Base-by-base conservation (phyloP, 2,329 filamentous ascomycete species). In the Xylariaceae sp. region DNA sequence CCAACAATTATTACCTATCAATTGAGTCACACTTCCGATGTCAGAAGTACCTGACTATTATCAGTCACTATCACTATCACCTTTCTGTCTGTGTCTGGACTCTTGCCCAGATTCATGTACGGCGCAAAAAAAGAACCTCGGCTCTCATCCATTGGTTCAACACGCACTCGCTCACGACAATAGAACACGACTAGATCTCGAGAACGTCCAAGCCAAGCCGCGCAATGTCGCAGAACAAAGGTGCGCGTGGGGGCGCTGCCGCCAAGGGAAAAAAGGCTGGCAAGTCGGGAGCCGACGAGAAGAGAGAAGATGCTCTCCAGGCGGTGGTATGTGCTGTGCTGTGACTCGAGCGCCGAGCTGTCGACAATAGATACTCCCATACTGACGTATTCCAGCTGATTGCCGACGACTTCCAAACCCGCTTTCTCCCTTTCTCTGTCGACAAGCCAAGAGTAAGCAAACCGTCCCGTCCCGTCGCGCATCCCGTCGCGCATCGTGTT, bases 341-440 rank as follows among this genome's bases (percentile, higher is more conserved):
- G 18, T 58, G 42, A 34, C 13, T 34, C 18, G 1, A 13, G 4
- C 11, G 39, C 49, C 34, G 15, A 51, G 4, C 4, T 30, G 23
- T 4, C 23, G 23, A 4, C 23, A 30, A 2, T 18, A 18, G 17
- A 18, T 5, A 5, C 23, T 30, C 5, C 3, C 23, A 30, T 30
- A 30, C 23, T 30, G 23, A 30, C 23, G 23, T 1, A 30, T 30
- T 1, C 4, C 13, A 94, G 89, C 82, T 99, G 60, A 85, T 99
- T 65, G 89, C 93, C 66, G 94, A 99, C 79, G 92, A 91, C 0
- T 99, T 96, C 73, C 92, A 97, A 75, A 92, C 91, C 52, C 82
- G 91, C 73, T 99, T 96, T 76, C 85, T 82, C 68, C 94, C 94
- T 0, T 94, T 97, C 71, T 93, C 92, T 0, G 78, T 95, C 59